Percentiles rank a stretch among this genome's conserved stretches.
Evolutionary conservation across 1,139 yeast genomes (phyloP).

Genomic region (Yamadazyma pseudoaaseri): DNA sequence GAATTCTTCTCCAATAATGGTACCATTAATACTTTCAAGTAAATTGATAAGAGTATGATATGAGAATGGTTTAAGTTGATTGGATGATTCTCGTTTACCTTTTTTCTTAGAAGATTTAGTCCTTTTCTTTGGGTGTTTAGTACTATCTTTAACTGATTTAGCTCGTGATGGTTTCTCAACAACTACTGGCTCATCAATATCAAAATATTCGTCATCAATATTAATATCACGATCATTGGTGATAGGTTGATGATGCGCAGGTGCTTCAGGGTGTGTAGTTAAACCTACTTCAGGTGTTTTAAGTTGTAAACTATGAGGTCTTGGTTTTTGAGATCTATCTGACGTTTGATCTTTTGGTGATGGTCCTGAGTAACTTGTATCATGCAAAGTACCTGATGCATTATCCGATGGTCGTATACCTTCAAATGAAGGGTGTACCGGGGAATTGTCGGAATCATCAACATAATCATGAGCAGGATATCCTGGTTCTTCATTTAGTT

Average conservation of each 20-base stretch:
- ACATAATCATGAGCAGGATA: conserved; percentile 5
- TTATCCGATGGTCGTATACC: conserved; percentile 1
- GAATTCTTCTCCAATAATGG: conserved; percentile 68
- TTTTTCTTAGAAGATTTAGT: conserved; percentile 16
- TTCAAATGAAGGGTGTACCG: conserved; percentile 4
- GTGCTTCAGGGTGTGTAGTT: not conserved
- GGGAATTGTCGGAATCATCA: conserved; percentile 1
- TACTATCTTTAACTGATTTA: conserved; percentile 38
- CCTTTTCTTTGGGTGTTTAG: conserved; percentile 20
- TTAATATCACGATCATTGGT: conserved; percentile 5
- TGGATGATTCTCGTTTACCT: conserved; percentile 10
- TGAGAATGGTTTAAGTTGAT: conserved; percentile 49
- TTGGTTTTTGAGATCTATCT: not conserved
- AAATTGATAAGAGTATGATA: conserved; percentile 57
- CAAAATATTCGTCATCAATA: conserved; percentile 33
- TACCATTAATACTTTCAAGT: conserved; percentile 63
- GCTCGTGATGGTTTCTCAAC: conserved; percentile 30
- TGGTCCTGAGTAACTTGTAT: conserved; percentile 1
- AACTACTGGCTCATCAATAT: conserved; percentile 38
- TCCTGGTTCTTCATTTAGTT: conserved; percentile 8
- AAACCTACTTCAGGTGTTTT: conserved; percentile 3
- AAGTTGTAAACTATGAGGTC: not conserved
- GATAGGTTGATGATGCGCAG: conserved; percentile 4
- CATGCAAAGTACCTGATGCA: conserved; percentile 2
- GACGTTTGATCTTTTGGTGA: conserved; percentile 1